Evolutionary conservation across 2,329 filamentous ascomycete species (phyloP), one percentile per base, ranked within the genome.

Genomic region (Ascosphaera aggregata): DNA sequence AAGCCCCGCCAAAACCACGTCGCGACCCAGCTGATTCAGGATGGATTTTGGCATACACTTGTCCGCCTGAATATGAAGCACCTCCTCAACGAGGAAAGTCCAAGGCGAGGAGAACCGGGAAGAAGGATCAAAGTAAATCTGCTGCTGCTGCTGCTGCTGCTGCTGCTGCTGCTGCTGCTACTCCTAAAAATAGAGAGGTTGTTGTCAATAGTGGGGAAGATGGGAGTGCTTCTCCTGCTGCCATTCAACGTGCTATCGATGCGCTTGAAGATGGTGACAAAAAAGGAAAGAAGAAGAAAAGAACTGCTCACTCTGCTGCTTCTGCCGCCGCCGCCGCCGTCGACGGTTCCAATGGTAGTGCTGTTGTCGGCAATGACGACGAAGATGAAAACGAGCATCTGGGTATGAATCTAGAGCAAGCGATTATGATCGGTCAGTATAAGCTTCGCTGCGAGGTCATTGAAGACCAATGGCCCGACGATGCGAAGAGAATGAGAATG

Each of bases 391-490:
- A 5, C 11, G 22, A 27, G 22, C 5, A 27, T 27, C 22, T 27
- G 11, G 22, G 22, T 27, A 27, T 27, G 22, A 27, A 27, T 27
- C 22, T 42, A 4, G 5, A 31, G 1, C 43, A 43, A 2, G 36
- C 42, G 32, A 44, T 38, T 30, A 36, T 46, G 15, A 27, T 46
- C 32, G 45, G 45, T 9, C 41, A 18, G 2, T 46, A 45, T 27
- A 39, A 40, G 1, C 18, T 46, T 9, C 31, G 42, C 8, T 46
- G 43, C 30, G 18, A 34, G 13, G 34, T 27, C n/a, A 39, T 45
- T 16, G 38, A 39, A 22, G 30, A 44, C 1, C 36, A 44, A 34
- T 46, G 45, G 45, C 42, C 45, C 1, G 34, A 45, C 22, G 13
- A 42, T 7, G 42, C 40, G 9, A 38, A 41, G 2, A 32, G 40